phyloP scores from a whole-genome alignment of 441 rosid species.

The Populus hybrid region DNA sequence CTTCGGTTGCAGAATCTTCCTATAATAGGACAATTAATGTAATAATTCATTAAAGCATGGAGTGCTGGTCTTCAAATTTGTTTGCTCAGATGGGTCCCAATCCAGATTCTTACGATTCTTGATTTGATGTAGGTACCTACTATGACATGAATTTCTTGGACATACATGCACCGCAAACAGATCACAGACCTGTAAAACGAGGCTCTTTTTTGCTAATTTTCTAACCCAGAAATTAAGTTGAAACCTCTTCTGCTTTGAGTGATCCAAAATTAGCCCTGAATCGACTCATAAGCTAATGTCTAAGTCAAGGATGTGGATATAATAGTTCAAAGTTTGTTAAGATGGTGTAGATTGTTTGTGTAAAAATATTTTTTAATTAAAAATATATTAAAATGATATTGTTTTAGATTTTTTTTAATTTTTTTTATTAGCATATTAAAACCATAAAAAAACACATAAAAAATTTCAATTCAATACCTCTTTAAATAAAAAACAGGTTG shows the following conservation, averaged over 20 bases:
- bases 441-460: too few relatives aligned
- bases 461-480: too few relatives aligned
- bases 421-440: too few relatives aligned
- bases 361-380: too few relatives aligned
- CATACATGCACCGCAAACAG: background rate
- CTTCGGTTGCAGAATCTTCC: background rate
- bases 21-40: background rate
- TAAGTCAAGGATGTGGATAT: background rate
- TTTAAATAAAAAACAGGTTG: too few relatives aligned
- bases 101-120: conserved; percentile 7
- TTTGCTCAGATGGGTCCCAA: conserved; percentile 8
- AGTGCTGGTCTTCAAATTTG: background rate
- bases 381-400: too few relatives aligned
- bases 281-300: too few relatives aligned
- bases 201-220: background rate
- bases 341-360: too few relatives aligned
- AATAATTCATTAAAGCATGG: background rate
- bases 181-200: background rate
- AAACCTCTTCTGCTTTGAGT: background rate
- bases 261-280: background rate
- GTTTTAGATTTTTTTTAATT: too few relatives aligned
- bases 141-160: background rate
- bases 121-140: conserved; percentile 1
- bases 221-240: background rate
- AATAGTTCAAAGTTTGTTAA: too few relatives aligned